A percentile compares a stretch with the other conserved stretches of the same genome.
These are phyloP conservation scores for Breynia disticha DNA, from an alignment of 441 rosid genomes.

Conservation along the genomic window DNA sequence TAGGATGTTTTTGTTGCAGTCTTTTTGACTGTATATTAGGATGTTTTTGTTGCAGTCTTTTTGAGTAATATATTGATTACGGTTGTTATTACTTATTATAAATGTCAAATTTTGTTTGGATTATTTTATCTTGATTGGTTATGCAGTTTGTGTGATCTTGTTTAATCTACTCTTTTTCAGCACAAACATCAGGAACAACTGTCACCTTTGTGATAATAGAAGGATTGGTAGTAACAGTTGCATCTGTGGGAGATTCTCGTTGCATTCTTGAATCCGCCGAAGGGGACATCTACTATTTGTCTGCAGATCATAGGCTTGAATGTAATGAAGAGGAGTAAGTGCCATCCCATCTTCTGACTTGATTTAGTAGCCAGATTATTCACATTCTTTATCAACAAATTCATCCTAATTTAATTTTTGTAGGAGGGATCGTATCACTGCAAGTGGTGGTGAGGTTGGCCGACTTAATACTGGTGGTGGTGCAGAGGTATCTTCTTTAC, in stretches of 20 bases:
- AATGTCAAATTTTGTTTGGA: too few relatives aligned
- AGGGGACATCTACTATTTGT: constrained; percentile 73
- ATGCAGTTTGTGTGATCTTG: too few relatives aligned
- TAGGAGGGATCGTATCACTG: constrained; percentile 88
- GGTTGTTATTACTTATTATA: too few relatives aligned
- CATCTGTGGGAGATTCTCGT: constrained; percentile 98
- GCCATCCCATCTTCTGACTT: constrained; percentile 2
- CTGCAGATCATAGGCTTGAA: constrained; percentile 96
- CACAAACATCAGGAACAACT: constrained; percentile 86
- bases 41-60: too few relatives aligned
- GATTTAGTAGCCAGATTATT: too few relatives aligned
- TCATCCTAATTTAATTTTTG: neutral
- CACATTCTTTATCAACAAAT: too few relatives aligned
- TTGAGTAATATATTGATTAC: too few relatives aligned
- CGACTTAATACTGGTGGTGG: constrained; percentile 96
- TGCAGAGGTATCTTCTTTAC: constrained; percentile 65
- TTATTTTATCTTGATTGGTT: too few relatives aligned
- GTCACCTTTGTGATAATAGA: constrained; percentile 88
- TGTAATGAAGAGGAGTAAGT: constrained; percentile 89
- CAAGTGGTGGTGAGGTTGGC: constrained; percentile 99
- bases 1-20: too few relatives aligned
- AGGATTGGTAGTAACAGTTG: constrained; percentile 89
- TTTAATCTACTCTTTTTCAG: constrained; percentile 33
- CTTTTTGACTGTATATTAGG: too few relatives aligned
- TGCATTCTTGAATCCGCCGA: constrained; percentile 96